Evolutionary conservation across 2,329 filamentous ascomycete species (phyloP).

Genomic region (Niveomyces coronatus): DNA sequence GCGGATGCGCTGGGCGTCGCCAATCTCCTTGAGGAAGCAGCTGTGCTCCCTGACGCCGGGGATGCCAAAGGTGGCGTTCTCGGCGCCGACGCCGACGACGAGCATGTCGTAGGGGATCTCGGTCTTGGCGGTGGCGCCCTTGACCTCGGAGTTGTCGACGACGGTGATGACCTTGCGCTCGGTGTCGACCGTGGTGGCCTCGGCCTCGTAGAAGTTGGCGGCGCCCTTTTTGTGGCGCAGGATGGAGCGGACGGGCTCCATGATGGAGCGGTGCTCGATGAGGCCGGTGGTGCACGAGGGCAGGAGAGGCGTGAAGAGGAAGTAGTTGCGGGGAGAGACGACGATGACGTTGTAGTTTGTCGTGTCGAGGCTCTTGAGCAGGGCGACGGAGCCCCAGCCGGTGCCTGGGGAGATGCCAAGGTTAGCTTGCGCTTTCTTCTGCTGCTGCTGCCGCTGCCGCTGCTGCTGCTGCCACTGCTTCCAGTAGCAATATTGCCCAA

Average conservation of each 20-base stretch:
- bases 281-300: constrained; percentile 95
- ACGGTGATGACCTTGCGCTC: constrained; percentile 83
- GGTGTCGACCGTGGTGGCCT: constrained; percentile 90
- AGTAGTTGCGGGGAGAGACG: constrained; percentile 97
- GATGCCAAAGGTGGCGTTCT: constrained; percentile 98
- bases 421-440: not conserved
- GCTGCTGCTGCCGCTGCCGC: not conserved
- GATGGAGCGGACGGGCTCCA: constrained; percentile 97
- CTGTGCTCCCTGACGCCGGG: constrained; percentile 90
- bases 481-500: constrained; percentile 11
- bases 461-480: not conserved
- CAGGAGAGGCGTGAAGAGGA: constrained; percentile 95
- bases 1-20: constrained; percentile 88
- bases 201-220: constrained; percentile 96
- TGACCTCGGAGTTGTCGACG: constrained; percentile 86
- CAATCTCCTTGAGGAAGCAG: constrained; percentile 98
- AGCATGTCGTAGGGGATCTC: constrained; percentile 98
- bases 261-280: constrained; percentile 98
- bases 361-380: constrained; percentile 97
- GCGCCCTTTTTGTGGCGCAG: constrained; percentile 86
- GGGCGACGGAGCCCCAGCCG: constrained; percentile 89
- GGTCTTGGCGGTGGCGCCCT: constrained; percentile 69
- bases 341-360: constrained; percentile 99
- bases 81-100: constrained; percentile 90
- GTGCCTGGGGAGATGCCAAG: constrained; percentile 51